Conservation (phyloP, 2,329 filamentous ascomycete genomes). For the Apiospora hydei region DNA sequence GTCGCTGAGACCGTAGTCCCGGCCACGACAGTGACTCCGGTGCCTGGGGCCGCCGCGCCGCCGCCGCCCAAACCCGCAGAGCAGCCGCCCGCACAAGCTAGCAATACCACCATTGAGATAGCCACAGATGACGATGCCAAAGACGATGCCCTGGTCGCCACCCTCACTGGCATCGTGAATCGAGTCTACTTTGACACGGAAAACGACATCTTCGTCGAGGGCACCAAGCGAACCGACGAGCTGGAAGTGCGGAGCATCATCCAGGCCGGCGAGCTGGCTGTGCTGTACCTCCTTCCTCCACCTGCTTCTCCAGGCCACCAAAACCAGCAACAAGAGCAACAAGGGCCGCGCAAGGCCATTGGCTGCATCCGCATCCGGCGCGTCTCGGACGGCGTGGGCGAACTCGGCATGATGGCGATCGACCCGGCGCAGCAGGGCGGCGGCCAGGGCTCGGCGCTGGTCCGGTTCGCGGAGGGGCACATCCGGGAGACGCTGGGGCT, state of each 20-base stretch:
- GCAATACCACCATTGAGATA: slow-evolving; percentile 29
- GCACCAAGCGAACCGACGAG: slow-evolving; percentile 35
- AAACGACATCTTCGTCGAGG: slow-evolving; percentile 51
- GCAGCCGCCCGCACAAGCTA: background rate
- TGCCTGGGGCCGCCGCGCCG: background rate
- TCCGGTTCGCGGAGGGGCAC: slow-evolving; percentile 40
- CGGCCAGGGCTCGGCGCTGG: slow-evolving; percentile 38
- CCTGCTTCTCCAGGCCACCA: background rate
- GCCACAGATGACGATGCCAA: slow-evolving; percentile 31
- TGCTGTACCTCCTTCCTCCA: slow-evolving; percentile 27
- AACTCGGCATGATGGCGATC: slow-evolving; percentile 41
- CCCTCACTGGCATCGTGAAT: slow-evolving; percentile 34
- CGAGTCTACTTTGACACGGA: slow-evolving; percentile 62
- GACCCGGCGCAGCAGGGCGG: slow-evolving; percentile 32
- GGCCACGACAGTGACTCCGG: slow-evolving; percentile 27
- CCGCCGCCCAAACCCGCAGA: background rate
- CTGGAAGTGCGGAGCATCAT: slow-evolving; percentile 34
- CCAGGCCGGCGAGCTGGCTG: slow-evolving; percentile 34
- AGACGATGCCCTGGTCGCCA: slow-evolving; percentile 31
- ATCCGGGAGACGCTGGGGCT: slow-evolving; percentile 28
- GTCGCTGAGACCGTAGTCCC: slow-evolving; percentile 28
- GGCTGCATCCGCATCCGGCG: slow-evolving; percentile 38
- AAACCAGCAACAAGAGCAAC: background rate
- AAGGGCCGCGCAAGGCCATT: slow-evolving; percentile 24
- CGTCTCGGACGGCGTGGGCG: slow-evolving; percentile 29